Percentiles rank a stretch among this genome's conserved stretches.
phyloP scores from a whole-genome alignment of 495 filamentous ascomycete species.

The Hypoxylon cercidicola region DNA sequence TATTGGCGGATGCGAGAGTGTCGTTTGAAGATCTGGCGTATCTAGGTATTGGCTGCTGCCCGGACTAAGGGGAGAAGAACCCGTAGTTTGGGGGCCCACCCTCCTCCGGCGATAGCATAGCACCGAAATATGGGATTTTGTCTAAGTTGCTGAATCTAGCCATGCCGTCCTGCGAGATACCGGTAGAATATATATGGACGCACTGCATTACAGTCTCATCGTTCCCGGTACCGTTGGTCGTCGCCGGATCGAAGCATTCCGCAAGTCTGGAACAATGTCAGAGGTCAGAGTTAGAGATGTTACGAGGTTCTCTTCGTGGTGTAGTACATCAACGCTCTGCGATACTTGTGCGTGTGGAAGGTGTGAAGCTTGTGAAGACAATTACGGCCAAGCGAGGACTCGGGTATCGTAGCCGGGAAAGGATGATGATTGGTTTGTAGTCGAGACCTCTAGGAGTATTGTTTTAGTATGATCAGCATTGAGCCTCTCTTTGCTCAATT shows the following conservation, averaged over 20 bases:
- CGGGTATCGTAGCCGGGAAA: constrained; percentile 2
- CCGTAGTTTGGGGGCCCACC: constrained; percentile 17
- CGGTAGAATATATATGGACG: constrained; percentile 8
- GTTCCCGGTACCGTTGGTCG: background rate
- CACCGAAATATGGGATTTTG: constrained; percentile 16
- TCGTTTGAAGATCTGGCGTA: constrained; percentile 19
- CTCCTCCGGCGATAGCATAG: constrained; percentile 21
- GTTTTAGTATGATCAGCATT: constrained; percentile 31
- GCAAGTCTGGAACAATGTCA: background rate
- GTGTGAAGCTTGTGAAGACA: background rate
- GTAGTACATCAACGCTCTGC: too few relatives aligned
- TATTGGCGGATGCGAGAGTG: constrained; percentile 13
- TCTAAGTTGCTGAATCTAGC: constrained; percentile 4
- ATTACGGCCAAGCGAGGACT: constrained; percentile 10
- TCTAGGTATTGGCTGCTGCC: constrained; percentile 11
- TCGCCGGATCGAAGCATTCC: constrained; percentile 8
- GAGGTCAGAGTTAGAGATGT: background rate
- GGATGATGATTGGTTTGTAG: constrained; percentile 11
- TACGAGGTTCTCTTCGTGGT: background rate
- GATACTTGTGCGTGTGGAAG: background rate
- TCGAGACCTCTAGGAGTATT: constrained; percentile 26
- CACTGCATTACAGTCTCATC: constrained; percentile 5
- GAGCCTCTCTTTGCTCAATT: constrained; percentile 28
- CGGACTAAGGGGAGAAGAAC: constrained; percentile 13
- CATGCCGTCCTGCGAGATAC: constrained; percentile 3